Conservation (phyloP, 768 basidiomycete species). For the Rhizopogon rudus region DNA sequence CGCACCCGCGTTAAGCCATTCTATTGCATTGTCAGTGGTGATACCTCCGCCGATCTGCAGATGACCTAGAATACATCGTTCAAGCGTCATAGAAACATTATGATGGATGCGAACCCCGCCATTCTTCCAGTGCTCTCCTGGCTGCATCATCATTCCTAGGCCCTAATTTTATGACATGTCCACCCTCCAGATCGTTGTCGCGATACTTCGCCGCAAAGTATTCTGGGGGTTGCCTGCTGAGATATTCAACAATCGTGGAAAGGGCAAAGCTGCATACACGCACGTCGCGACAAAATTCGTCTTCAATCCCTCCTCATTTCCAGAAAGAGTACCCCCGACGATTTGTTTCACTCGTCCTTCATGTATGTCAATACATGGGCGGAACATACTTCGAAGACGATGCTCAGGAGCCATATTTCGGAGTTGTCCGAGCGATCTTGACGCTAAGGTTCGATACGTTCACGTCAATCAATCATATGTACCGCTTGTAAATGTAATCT, state of each 20-base stretch:
- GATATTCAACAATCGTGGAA: neutral
- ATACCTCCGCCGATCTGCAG: conserved; percentile 96
- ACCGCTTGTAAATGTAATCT: no score
- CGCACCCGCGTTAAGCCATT: conserved; percentile 87
- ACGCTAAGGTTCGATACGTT: neutral
- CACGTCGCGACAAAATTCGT: conserved; percentile 93
- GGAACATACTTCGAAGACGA: conserved; percentile 48
- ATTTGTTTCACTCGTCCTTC: conserved; percentile 97
- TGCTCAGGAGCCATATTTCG: conserved; percentile 15
- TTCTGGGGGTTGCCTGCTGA: conserved; percentile 63
- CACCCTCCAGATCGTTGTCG: conserved; percentile 65
- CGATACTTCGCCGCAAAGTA: conserved; percentile 81
- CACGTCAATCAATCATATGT: no score
- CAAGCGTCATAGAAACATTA: conserved; percentile 6
- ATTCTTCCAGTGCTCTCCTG: conserved; percentile 70
- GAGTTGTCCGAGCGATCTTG: neutral
- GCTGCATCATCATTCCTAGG: conserved; percentile 89
- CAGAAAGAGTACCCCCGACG: conserved; percentile 89
- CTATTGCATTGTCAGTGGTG: conserved; percentile 67
- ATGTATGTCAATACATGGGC: conserved; percentile 97
- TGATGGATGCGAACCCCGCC: conserved; percentile 57
- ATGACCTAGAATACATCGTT: conserved; percentile 40
- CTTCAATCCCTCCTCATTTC: conserved; percentile 51
- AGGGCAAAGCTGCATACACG: conserved; percentile 18
- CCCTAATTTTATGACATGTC: conserved; percentile 96